Evolutionary conservation across 2,329 filamentous ascomycete genomes (phyloP), one percentile per base, ranked within the genome.

Genomic region (Fusarium equiseti): DNA sequence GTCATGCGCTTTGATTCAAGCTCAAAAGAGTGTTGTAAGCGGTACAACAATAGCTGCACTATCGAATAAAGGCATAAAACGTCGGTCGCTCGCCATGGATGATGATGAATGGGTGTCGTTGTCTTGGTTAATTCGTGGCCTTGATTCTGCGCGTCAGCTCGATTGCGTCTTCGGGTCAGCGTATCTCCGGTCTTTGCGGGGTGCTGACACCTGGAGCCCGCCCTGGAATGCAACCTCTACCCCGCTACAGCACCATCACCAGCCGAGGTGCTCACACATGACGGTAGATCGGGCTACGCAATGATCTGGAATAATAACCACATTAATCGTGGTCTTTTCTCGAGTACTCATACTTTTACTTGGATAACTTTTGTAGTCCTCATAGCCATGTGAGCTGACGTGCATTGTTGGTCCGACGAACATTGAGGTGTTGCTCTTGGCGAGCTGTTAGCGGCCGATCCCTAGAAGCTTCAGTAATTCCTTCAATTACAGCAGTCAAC

Each of bases 401-500:
- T 27, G 43, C 61, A 3, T 38, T 38, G 35, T 38, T n/a, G 35
- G 35, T 38, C 35, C 35, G 35, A 38, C 35, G 35, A 38, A 38
- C 6, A 2, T 5, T 1, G 4, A 38, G 35, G 10, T 38, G 16
- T 18, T 35, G 35, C 35, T 11, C 9, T 4, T 32, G 4, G 16
- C 12, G 18, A 13, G 6, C 20, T 3, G 2, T 18, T 20, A 24
- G 45, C n/a, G n/a, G 40, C 1, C 9, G 32, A 26, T 31, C 42
- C 32, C 32, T 31, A 12, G 15, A 27, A 12, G 11, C 9, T 13
- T 13, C n/a, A 20, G 10, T 35, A 43, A 38, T 50, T 50, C 54
- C 62, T 50, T 50, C 56, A 62, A 67, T 62, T 31, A 48, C 20
- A 35, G n/a, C 31, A 32, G 11, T n/a, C 2, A 11, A 12, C 38